Evolutionary conservation across 2,329 filamentous ascomycete species (phyloP).

Genomic region (Cladophialophora carrionii): DNA sequence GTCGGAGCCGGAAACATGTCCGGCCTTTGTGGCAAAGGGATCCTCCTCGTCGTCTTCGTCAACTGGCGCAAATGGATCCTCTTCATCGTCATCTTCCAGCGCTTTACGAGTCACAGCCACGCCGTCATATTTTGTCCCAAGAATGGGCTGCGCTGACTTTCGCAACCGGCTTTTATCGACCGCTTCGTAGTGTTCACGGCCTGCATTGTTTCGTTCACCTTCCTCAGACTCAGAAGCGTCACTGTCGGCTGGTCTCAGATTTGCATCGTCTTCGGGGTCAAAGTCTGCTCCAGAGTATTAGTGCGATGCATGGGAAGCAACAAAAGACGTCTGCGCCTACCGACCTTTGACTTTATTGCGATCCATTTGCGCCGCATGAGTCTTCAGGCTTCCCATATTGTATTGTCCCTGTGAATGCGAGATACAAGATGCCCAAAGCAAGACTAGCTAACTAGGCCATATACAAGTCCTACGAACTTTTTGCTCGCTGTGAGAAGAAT

Average conservation of each 20-base stretch:
- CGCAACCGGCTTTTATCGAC: constrained; percentile 87
- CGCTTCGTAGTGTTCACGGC: constrained; percentile 82
- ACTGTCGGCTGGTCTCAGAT: constrained; percentile 59
- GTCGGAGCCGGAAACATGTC: constrained; percentile 26
- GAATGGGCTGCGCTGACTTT: constrained; percentile 66
- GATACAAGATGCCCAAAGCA: background rate
- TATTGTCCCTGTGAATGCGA: background rate
- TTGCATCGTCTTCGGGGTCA: constrained; percentile 72
- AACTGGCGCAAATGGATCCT: constrained; percentile 33
- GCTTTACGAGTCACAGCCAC: constrained; percentile 72
- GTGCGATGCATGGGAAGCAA: background rate
- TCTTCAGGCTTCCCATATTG: constrained; percentile 27
- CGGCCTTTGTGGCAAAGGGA: constrained; percentile 27
- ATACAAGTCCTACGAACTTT: constrained; percentile 6
- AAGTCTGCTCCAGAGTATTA: constrained; percentile 61
- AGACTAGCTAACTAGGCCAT: background rate
- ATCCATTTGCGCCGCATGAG: constrained; percentile 24
- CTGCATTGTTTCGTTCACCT: constrained; percentile 57
- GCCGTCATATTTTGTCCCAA: constrained; percentile 80
- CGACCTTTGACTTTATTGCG: constrained; percentile 27
- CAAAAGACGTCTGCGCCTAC: background rate
- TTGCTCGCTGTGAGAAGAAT: constrained; percentile 19
- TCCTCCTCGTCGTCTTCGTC: constrained; percentile 39
- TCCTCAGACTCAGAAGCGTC: constrained; percentile 54
- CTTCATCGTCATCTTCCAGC: constrained; percentile 41